Conservation (phyloP, 768 basidiomycete species). For the Suillus fuscotomentosus region DNA sequence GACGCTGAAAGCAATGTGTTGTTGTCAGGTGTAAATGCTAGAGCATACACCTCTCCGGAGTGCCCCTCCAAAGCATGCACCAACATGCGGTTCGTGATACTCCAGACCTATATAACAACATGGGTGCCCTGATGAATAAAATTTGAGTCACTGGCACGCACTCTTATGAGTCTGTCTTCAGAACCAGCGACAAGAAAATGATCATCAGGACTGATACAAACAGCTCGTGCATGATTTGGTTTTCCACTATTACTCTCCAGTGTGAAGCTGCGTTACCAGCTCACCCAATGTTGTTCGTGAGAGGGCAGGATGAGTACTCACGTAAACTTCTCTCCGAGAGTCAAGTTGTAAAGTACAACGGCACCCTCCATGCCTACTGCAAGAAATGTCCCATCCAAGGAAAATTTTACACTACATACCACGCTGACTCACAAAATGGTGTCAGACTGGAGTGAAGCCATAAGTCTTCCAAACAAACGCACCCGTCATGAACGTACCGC, state of each 20-base stretch:
- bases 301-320: constrained; percentile 10
- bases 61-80: constrained; percentile 81
- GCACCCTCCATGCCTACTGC: constrained; percentile 62
- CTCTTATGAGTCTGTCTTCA: constrained; percentile 90
- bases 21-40: constrained; percentile 89
- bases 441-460: constrained; percentile 1
- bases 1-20: constrained; percentile 86
- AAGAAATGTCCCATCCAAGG: constrained; percentile 87
- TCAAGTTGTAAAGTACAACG: constrained; percentile 27
- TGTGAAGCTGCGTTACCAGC: not conserved
- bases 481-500: constrained; percentile 1
- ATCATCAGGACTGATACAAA: constrained; percentile 75
- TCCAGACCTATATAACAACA: constrained; percentile 73
- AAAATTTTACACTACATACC: constrained; percentile 91
- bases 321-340: constrained; percentile 26
- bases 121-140: constrained; percentile 8
- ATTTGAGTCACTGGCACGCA: constrained; percentile 33
- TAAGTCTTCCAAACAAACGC: constrained; percentile 1
- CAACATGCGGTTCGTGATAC: constrained; percentile 76
- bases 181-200: constrained; percentile 77
- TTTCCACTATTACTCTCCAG: not conserved
- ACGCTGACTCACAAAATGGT: constrained; percentile 42
- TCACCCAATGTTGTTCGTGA: not conserved
- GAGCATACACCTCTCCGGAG: constrained; percentile 90
- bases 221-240: constrained; percentile 46